phyloP scores from a whole-genome alignment of 108 stramenopile genomes.

The Fistulifera pelliculosa region DNA sequence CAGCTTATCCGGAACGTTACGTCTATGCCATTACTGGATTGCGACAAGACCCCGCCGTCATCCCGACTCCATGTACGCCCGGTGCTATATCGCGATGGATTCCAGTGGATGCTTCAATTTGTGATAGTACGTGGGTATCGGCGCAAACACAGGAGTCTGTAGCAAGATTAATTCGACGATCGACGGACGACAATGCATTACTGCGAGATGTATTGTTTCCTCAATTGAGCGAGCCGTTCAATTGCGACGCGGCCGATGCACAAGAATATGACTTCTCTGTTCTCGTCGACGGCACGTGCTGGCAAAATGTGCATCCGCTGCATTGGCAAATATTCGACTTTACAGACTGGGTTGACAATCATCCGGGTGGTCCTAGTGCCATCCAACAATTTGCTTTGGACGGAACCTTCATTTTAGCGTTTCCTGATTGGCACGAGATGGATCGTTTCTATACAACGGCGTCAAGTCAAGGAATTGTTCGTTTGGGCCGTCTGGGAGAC shows the following conservation, averaged over 20 bases:
- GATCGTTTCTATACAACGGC: background rate
- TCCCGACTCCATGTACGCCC: constrained; percentile 11
- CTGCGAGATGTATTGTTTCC: too few species aligned
- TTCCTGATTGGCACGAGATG: constrained; percentile 14
- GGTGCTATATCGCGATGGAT: constrained; percentile 8
- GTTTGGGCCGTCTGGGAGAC: background rate
- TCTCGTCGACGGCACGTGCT: constrained; percentile 14
- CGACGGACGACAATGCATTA: too few species aligned
- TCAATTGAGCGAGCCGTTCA: too few species aligned
- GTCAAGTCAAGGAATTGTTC: background rate
- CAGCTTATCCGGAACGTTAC: constrained; percentile 10
- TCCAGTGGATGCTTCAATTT: background rate
- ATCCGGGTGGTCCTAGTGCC: constrained; percentile 14
- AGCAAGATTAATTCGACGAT: too few species aligned
- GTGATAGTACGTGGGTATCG: too few species aligned
- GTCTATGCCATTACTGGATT: constrained; percentile 25
- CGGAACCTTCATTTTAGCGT: constrained; percentile 5
- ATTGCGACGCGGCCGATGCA: constrained; percentile 2
- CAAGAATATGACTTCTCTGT: constrained; percentile 10
- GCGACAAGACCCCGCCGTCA: constrained; percentile 9
- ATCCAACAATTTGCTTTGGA: constrained; percentile 7
- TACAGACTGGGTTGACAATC: constrained; percentile 31
- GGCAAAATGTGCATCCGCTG: constrained; percentile 43
- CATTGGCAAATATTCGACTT: constrained; percentile 48
- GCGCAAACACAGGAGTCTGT: too few species aligned